These are phyloP conservation scores for Globomyces sp. DNA, from an alignment of 371 early-diverging fungal genomes.

Conservation along the genomic window DNA sequence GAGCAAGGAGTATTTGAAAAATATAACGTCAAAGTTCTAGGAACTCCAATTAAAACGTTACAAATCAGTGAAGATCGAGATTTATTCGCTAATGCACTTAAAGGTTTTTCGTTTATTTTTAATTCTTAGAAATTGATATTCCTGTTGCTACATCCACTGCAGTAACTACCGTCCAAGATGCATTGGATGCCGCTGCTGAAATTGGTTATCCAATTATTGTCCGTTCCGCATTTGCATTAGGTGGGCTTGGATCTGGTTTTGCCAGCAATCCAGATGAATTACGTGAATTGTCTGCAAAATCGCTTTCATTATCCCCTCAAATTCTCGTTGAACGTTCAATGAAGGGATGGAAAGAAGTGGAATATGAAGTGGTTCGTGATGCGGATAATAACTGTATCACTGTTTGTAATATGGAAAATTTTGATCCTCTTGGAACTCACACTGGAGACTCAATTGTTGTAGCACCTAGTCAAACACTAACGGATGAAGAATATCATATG, in stretches of 20 bases:
- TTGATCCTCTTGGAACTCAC: slow-evolving; percentile 91
- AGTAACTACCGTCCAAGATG: slow-evolving; percentile 76
- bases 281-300: slow-evolving; percentile 68
- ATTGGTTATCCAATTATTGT: slow-evolving; percentile 93
- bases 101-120: slow-evolving; percentile 43
- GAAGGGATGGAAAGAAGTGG: slow-evolving; percentile 98
- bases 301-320: slow-evolving; percentile 80
- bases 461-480: slow-evolving; percentile 90
- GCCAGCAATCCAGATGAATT: slow-evolving; percentile 78
- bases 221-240: slow-evolving; percentile 90
- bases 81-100: slow-evolving; percentile 84
- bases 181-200: slow-evolving; percentile 73
- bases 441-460: slow-evolving; percentile 97
- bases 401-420: slow-evolving; percentile 98
- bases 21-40: slow-evolving; percentile 82
- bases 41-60: slow-evolving; percentile 88
- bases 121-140: slow-evolving; percentile 67
- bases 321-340: slow-evolving; percentile 89
- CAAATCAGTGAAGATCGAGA: slow-evolving; percentile 91
- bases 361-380: slow-evolving; percentile 98
- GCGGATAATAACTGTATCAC: slow-evolving; percentile 93
- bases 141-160: slow-evolving; percentile 85
- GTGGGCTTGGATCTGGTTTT: slow-evolving; percentile 95
- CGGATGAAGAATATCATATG: slow-evolving; percentile 93
- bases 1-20: slow-evolving; percentile 73